A percentile compares a stretch with the other conserved stretches of the same genome.
These are phyloP conservation scores for Aureobasidium sp. DNA, from an alignment of 2,329 filamentous ascomycete species.

Conservation along the genomic window DNA sequence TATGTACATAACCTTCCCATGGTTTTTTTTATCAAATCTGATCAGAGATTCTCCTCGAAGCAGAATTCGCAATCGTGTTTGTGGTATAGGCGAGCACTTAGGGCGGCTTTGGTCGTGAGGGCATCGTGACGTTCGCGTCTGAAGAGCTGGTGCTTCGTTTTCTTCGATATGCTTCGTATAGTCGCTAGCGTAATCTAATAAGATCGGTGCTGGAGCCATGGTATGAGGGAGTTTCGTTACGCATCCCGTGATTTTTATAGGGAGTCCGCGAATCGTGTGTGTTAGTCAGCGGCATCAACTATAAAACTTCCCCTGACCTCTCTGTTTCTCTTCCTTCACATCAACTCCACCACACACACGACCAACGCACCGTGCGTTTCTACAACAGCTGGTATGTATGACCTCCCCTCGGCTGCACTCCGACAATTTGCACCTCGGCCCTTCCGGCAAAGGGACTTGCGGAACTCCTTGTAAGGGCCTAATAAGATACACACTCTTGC, in stretches of 20 bases:
- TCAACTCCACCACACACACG: not conserved
- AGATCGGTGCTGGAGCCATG: not conserved
- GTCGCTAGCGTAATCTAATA: not conserved
- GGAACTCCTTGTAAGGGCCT: not conserved
- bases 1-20: not conserved
- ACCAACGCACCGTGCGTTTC: not conserved
- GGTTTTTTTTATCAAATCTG: not conserved
- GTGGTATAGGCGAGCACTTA: not conserved
- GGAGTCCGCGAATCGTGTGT: not conserved
- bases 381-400: not conserved
- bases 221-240: not conserved
- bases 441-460: not conserved
- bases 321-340: not conserved
- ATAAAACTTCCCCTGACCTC: not conserved
- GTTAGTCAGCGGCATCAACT: not conserved
- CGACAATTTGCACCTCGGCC: not conserved
- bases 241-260: not conserved
- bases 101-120: not conserved
- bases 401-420: not conserved
- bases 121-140: not conserved
- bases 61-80: not conserved
- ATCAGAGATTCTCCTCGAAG: not conserved
- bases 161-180: not conserved
- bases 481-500: not conserved
- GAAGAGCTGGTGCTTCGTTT: not conserved